Evolutionary conservation across 2,329 filamentous ascomycete genomes (phyloP), one percentile per base, ranked within the genome.

Genomic region (Penicillium sp.): DNA sequence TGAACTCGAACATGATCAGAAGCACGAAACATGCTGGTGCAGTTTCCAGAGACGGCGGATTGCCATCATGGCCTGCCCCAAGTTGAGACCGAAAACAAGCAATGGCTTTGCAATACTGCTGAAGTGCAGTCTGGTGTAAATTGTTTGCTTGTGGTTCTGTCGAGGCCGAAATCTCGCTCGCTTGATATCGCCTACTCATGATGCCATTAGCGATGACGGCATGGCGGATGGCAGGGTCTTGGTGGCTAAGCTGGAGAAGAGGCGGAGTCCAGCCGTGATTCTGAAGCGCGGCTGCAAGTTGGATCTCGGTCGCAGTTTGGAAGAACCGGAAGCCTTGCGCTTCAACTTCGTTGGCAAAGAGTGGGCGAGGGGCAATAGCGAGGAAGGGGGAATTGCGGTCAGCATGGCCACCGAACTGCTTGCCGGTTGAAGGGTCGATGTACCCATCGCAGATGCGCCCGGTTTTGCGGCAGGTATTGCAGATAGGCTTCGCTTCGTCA

Each of bases 1-100:
- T 30, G 24, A 56, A 56, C 24, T 56, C 53, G 38, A 56, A 56
- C 37, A 56, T 44, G n/a, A 47, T 47, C n/a, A 56, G 24, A 42
- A 56, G 53, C 24, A 56, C n/a, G 26, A 42, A 42, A 30, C 53
- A 56, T 15, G 24, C 24, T 1, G 44, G 44, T 19, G 38, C 38
- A 44, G 37, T 40, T 40, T 40, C 37, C 37, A 40, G 17, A 2
- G 37, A n/a, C 17, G 6, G 5, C 37, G 7, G 5, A 40, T 40
- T 40, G 37, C 1, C 37, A 8, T 40, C 37, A 15, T 9, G 37
- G 6, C 5, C 7, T 40, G 37, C 15, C 1, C 17, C 37, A 8
- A 40, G 37, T 9, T n/a, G 37, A 1, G 17, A 40, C 17, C 37
- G 15, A 7, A 40, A 40, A 40, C 37, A 40, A 40, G 37, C 37